Base-by-base conservation (phyloP, 441 rosid species). In the Lepidium campestre region DNA sequence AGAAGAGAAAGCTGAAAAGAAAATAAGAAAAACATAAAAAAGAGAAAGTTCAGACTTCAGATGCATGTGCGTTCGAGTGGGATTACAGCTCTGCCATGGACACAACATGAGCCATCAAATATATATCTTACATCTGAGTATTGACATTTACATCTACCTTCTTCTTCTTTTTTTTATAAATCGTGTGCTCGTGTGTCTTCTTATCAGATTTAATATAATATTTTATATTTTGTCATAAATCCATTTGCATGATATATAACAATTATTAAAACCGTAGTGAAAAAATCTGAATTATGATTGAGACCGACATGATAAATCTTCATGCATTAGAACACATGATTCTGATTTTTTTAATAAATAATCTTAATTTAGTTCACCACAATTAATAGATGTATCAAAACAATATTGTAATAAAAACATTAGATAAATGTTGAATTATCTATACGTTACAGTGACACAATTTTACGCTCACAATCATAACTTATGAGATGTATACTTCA, bases 51-150 rank as follows among this genome's bases (percentile, higher is more conserved):
- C 29, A 4, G 7, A n/a, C n/a, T 76, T 60, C 65, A 76, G 70
- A 75, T 78, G 77, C 96, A 91, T 85, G 93, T 87, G 94, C 82
- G 56, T 46, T 76, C 68, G 75, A 75, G 91, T 86, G 83, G 87
- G 80, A 81, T 83, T 91, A 84, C 91, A 87, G 87, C 94, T 84
- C 86, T 83, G 86, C 75, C 86, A 83, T 54, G 68, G 75, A 71
- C 74, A 78, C 66, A 82, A 65, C 78, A 82, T 66, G 81, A 86
- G 84, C 83, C 81, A 75, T 67, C 74, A 25, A 40, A 9, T n/a
- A 61, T 34, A 35, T 41, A 58, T 57, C 62, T 19, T 23, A 39
- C 46, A 57, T 48, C 53, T 65, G 46, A 68, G n/a, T 59, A 65
- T 57, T 49, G n/a, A n/a, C n/a, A n/a, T 57, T 56, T 36, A 50